A percentile compares a stretch with the other conserved stretches of the same genome.
phyloP scores from a whole-genome alignment of 2,329 filamentous ascomycete genomes.

The Penicillium sp. region DNA sequence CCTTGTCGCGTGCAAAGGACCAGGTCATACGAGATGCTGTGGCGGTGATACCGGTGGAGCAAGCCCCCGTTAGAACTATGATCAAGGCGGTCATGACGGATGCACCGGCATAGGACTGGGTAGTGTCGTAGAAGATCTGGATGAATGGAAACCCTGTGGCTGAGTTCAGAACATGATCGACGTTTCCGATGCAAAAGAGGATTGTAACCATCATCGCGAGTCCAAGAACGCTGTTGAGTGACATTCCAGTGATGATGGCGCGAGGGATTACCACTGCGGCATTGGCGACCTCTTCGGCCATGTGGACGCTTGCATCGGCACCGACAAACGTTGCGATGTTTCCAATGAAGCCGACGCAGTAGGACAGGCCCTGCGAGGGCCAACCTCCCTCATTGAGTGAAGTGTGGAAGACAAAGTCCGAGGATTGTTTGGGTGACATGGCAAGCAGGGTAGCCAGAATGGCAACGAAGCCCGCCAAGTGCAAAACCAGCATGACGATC shows the following conservation, averaged over 20 bases:
- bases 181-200: conserved; percentile 35
- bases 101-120: conserved; percentile 35
- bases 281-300: conserved; percentile 41
- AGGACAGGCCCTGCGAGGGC: conserved; percentile 32
- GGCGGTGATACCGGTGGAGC: conserved; percentile 31
- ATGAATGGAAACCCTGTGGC: conserved; percentile 38
- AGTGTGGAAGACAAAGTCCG: conserved; percentile 31
- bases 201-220: conserved; percentile 36
- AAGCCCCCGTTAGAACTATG: conserved; percentile 30
- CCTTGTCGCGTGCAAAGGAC: conserved; percentile 33
- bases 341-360: conserved; percentile 34
- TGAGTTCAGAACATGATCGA: conserved; percentile 29
- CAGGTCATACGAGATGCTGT: conserved; percentile 32
- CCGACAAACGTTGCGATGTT: conserved; percentile 35
- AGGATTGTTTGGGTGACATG: conserved; percentile 27
- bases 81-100: conserved; percentile 30
- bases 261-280: conserved; percentile 35
- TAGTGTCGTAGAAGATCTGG: conserved; percentile 44
- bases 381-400: conserved; percentile 33
- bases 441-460: conserved; percentile 37
- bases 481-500: conserved; percentile 41
- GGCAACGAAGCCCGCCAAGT: conserved; percentile 47
- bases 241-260: conserved; percentile 33
- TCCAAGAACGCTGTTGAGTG: conserved; percentile 36
- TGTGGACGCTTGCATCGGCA: conserved; percentile 28